These are phyloP conservation scores for Chaetoceros tenuissimus DNA, from an alignment of 108 stramenopile species.

Conservation along the genomic window DNA sequence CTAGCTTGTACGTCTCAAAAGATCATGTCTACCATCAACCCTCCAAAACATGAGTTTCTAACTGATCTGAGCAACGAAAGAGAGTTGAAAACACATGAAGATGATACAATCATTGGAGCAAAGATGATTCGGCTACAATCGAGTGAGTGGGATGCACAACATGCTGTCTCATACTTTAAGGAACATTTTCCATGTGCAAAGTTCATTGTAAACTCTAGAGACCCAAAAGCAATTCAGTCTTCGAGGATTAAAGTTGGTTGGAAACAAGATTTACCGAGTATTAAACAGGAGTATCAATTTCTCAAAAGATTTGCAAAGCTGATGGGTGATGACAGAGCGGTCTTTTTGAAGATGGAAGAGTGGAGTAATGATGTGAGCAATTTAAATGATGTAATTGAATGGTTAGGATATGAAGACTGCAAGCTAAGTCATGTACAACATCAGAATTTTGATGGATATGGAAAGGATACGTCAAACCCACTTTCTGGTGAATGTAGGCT, in stretches of 20 bases:
- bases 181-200: conserved; percentile 11
- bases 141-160: not conserved
- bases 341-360: conserved; percentile 5
- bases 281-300: conserved; percentile 2
- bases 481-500: no score
- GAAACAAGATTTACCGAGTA: not conserved
- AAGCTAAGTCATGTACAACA: conserved; percentile 1
- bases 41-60: conserved; percentile 5
- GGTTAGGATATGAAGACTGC: conserved; percentile 10
- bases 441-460: conserved; percentile 6
- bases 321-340: conserved; percentile 1
- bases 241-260: conserved; percentile 2
- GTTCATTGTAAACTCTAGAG: conserved; percentile 6
- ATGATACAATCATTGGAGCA: conserved; percentile 3
- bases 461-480: no score
- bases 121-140: conserved; percentile 5
- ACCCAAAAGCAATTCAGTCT: not conserved
- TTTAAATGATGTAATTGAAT: conserved; percentile 8
- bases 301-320: conserved; percentile 1
- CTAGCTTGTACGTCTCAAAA: conserved; percentile 7
- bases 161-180: conserved; percentile 8
- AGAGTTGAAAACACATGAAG: conserved; percentile 2
- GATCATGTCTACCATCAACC: conserved; percentile 4
- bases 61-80: not conserved
- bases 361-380: conserved; percentile 4